Evolutionary conservation across 2,329 filamentous ascomycete genomes (phyloP).

Genomic region (Raffaelea ambrosiae): DNA sequence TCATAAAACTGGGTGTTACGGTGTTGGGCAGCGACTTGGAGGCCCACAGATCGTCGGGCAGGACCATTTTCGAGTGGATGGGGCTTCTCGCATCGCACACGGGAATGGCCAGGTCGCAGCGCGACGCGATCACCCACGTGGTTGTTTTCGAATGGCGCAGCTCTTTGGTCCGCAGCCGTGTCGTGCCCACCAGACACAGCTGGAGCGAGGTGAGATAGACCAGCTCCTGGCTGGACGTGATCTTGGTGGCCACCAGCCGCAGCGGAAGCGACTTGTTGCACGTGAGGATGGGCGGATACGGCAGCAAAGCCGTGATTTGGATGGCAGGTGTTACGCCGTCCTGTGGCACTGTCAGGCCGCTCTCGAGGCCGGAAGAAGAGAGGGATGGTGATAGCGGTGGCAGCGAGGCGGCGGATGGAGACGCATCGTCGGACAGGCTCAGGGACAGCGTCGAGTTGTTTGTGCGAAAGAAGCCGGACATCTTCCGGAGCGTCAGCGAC

Average conservation of each 20-base stretch:
- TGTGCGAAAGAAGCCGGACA: conserved; percentile 26
- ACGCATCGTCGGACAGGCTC: not conserved
- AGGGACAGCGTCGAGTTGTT: conserved; percentile 37
- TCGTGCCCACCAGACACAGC: conserved; percentile 72
- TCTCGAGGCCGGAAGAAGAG: conserved; percentile 10
- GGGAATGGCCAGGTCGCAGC: conserved; percentile 62
- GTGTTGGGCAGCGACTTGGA: conserved; percentile 68
- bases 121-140: conserved; percentile 67
- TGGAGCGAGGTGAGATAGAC: conserved; percentile 73
- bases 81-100: conserved; percentile 52
- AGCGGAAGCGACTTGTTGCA: conserved; percentile 82
- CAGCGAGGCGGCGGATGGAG: not conserved
- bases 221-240: conserved; percentile 58
- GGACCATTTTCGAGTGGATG: conserved; percentile 56
- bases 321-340: conserved; percentile 54
- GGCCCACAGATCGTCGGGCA: conserved; percentile 68
- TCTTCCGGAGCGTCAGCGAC: conserved; percentile 33
- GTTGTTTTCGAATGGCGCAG: conserved; percentile 60
- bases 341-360: conserved; percentile 26
- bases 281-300: conserved; percentile 79
- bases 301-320: conserved; percentile 69
- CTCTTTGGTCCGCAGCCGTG: conserved; percentile 70
- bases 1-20: conserved; percentile 76
- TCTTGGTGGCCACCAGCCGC: conserved; percentile 68
- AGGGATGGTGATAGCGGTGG: not conserved